These are phyloP conservation scores for Dalbergia oliveri DNA, from an alignment of 306 rosid species.

Conservation along the genomic window DNA sequence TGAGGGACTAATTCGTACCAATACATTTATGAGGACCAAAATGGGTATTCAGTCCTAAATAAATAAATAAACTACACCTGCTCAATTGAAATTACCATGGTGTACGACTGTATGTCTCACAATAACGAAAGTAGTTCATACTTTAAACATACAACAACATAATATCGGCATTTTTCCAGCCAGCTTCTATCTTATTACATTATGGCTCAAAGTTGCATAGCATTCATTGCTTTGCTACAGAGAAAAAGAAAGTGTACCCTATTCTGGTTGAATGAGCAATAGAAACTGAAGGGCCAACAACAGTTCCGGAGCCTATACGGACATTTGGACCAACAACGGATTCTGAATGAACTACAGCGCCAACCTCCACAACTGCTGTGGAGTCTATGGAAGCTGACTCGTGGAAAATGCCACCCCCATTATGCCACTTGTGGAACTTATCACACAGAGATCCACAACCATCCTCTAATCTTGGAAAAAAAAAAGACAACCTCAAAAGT, in stretches of 20 bases:
- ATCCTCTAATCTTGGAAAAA: conserved; percentile 54
- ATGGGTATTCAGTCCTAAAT: neutral
- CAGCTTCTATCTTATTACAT: conserved; percentile 4
- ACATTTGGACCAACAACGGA: conserved; percentile 67
- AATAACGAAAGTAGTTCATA: neutral
- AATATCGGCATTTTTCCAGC: neutral
- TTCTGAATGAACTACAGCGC: conserved; percentile 78
- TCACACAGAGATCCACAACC: conserved; percentile 34
- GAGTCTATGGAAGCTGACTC: conserved; percentile 72
- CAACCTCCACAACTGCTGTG: conserved; percentile 72
- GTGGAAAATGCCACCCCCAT: conserved; percentile 88
- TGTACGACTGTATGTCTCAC: neutral
- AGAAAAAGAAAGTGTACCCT: conserved; percentile 56
- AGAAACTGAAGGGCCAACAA: conserved; percentile 78
- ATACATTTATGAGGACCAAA: no score
- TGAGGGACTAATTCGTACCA: no score
- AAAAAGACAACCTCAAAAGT: conserved; percentile 45
- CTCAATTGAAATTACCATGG: conserved; percentile 19
- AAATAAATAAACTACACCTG: conserved; percentile 2
- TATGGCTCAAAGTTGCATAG: neutral
- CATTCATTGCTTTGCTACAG: neutral
- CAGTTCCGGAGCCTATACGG: conserved; percentile 77
- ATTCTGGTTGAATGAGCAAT: conserved; percentile 73
- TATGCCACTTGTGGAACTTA: conserved; percentile 72
- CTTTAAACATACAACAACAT: neutral